A percentile compares a stretch with the other conserved stretches of the same genome.
Conservation (phyloP, 805 yeast species). For the Yamadazyma sp. region DNA sequence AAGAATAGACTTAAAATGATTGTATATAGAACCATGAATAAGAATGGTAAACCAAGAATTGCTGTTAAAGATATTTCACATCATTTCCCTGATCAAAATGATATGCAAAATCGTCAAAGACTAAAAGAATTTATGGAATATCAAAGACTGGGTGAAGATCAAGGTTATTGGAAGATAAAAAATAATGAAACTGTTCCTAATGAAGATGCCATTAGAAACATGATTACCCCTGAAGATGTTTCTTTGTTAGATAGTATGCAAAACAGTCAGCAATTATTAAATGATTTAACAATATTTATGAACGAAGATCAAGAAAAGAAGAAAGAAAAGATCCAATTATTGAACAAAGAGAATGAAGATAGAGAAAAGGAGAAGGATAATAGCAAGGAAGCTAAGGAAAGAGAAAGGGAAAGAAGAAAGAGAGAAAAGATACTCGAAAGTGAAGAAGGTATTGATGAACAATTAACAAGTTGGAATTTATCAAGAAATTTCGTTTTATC, state of each 20-base stretch:
- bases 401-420: conserved; percentile 30
- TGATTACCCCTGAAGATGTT: conserved; percentile 91
- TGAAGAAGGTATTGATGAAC: conserved; percentile 72
- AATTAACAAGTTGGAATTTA: conserved; percentile 91
- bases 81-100: conserved; percentile 96
- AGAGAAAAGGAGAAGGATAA: conserved; percentile 36
- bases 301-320: conserved; percentile 24
- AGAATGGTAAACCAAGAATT: conserved; percentile 67
- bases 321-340: conserved; percentile 21
- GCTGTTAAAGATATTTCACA: conserved; percentile 82
- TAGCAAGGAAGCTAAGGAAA: conserved; percentile 23
- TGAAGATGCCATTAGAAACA: conserved; percentile 71
- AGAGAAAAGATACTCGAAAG: conserved; percentile 30
- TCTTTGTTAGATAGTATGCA: conserved; percentile 88
- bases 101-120: conserved; percentile 94
- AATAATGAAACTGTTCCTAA: conserved; percentile 56
- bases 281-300: conserved; percentile 62
- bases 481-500: conserved; percentile 88
- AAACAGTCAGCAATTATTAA: conserved; percentile 83
- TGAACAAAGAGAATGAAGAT: conserved; percentile 35
- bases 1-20: conserved; percentile 92
- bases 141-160: conserved; percentile 85
- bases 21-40: conserved; percentile 81
- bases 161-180: conserved; percentile 91
- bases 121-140: conserved; percentile 97